phyloP scores from a whole-genome alignment of 805 yeast species.

The Maudiozyma serrabonitensis region DNA sequence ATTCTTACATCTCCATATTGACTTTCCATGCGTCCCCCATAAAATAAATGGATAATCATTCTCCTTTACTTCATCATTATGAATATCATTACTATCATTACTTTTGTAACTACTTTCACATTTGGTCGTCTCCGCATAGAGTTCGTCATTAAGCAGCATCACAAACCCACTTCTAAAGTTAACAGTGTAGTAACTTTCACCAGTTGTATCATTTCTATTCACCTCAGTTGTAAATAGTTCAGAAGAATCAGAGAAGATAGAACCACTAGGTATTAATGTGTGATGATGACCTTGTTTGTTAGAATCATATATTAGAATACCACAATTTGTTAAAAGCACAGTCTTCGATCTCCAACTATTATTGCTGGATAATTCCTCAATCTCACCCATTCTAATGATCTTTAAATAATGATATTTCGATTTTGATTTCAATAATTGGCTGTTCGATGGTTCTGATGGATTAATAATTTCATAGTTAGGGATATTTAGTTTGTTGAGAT shows the following conservation, averaged over 20 bases:
- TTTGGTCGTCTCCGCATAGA: conserved; percentile 4
- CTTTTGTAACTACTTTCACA: neutral
- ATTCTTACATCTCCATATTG: conserved; percentile 34
- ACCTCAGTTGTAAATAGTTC: conserved; percentile 26
- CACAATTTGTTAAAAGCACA: conserved; percentile 42
- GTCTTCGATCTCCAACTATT: conserved; percentile 35
- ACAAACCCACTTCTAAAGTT: conserved; percentile 18
- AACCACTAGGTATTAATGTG: neutral
- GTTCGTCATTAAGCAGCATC: conserved; percentile 1
- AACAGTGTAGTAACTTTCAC: conserved; percentile 25
- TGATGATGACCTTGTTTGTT: conserved; percentile 2
- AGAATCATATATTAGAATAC: conserved; percentile 38
- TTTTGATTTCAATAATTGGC: neutral
- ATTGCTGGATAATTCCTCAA: conserved; percentile 31
- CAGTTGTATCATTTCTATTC: conserved; percentile 13
- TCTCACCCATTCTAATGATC: conserved; percentile 27
- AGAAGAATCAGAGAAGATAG: conserved; percentile 6
- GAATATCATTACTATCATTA: neutral
- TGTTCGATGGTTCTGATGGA: conserved; percentile 1
- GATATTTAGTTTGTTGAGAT: conserved; percentile 17
- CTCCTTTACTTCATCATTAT: neutral
- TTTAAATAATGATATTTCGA: conserved; percentile 15
- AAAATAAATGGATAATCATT: neutral
- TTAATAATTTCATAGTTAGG: conserved; percentile 20
- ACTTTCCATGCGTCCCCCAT: conserved; percentile 16